phyloP scores from a whole-genome alignment of 1,284 basidiomycete species.

The Ganoderma sp. region DNA sequence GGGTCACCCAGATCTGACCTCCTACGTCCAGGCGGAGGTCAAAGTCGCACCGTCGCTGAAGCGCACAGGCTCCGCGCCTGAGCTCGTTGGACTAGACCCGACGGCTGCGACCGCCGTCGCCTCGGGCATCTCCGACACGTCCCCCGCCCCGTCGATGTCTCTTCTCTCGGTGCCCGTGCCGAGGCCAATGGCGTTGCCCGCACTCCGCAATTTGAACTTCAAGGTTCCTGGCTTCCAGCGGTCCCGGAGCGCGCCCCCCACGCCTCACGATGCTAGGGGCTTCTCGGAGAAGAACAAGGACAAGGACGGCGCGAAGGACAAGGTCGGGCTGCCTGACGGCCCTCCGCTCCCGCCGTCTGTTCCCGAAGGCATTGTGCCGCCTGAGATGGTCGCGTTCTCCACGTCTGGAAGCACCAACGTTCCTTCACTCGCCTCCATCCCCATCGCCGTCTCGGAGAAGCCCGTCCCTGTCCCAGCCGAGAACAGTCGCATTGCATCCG shows the following conservation, averaged over 20 bases:
- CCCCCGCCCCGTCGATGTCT: constrained; percentile 17
- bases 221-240: constrained; percentile 40
- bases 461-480: constrained; percentile 6
- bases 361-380: constrained; percentile 26
- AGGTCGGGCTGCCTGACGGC: constrained; percentile 1
- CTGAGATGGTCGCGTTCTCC: neutral
- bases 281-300: constrained; percentile 27
- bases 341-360: constrained; percentile 20
- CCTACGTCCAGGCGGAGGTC: constrained; percentile 46
- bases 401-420: neutral
- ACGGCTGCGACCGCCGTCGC: constrained; percentile 15
- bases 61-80: constrained; percentile 42
- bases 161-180: constrained; percentile 26
- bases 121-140: constrained; percentile 31
- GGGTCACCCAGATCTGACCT: constrained; percentile 61
- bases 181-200: constrained; percentile 51
- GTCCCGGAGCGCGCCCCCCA: constrained; percentile 64
- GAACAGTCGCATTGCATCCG: constrained; percentile 5
- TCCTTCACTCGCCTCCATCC: neutral
- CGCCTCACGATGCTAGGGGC: constrained; percentile 42
- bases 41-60: constrained; percentile 27
- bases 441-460: constrained; percentile 9
- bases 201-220: constrained; percentile 36
- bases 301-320: constrained; percentile 8
- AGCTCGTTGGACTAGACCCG: constrained; percentile 36